Evolutionary conservation across 2,329 filamentous ascomycete genomes (phyloP), one percentile per base, ranked within the genome.

Genomic region (Nakataea oryzae): DNA sequence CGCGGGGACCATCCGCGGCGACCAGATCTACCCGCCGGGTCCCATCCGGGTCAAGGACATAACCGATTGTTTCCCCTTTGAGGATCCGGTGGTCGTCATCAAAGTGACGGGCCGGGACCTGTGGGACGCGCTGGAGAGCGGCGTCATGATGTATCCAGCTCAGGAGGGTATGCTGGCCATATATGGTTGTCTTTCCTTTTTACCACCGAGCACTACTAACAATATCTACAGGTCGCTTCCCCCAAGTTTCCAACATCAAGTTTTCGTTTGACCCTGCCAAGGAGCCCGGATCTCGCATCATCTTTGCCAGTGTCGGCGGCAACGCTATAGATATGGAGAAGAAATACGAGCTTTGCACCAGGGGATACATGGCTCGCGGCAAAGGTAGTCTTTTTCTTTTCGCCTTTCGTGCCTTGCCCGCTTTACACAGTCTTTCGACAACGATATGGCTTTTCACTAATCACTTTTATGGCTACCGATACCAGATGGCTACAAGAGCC

Each of bases 1-100:
- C 0, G 83, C 89, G 0, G 92, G 92, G 0, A 96, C 92, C 0
- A 91, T 96, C 61, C 84, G 92, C 17, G 92, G 91, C 1, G 92
- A 96, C 70, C 90, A 95, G 72, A 86, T 96, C 34, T 96, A 96
- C 68, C 86, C 91, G 0, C 90, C 91, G 0, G 92, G 92, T 0
- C 79, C 92, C 0, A 76, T 96, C 9, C 80, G 87, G 28, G 76
- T 96, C 63, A 90, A 90, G 69, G 91, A 96, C 69, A 84, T 96
- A n/a, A 84, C 92, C 63, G 89, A 90, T 60, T 96, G 91, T 70
- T 96, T 96, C 67, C 93, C 93, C 0, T 96, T 97, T 68, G 92
- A 96, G 70, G 92, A 96, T 66, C 91, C 92, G 0, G 89, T 93
- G 1, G 88, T 96, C 0, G 84, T 96, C 4, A 78, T 96, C 64